Evolutionary conservation across 2,329 filamentous ascomycete genomes (phyloP), one percentile per base, ranked within the genome.

Genomic region (Epichloe scottii): DNA sequence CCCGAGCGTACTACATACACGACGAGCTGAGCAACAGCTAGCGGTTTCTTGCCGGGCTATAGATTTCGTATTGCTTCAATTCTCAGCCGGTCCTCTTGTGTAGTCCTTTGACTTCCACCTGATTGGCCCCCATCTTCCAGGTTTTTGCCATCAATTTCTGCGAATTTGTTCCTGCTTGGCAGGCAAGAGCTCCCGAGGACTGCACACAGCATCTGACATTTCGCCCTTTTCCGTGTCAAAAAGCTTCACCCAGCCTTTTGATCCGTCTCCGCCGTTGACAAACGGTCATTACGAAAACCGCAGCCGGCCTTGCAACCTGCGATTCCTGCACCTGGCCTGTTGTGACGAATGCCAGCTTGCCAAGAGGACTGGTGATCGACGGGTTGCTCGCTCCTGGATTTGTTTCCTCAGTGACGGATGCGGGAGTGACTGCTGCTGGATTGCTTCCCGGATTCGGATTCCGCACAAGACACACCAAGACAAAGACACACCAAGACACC

Each of bases 331-430:
- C 21, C 15, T 26, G 11, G 45, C 34, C 12, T 10, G 19, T n/a
- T 7, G 34, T 26, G 45, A 37, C 45, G 33, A 26, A 47, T 15
- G 19, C 33, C 17, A 17, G n/a, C n/a, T 42, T n/a, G 33, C 35
- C 14, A 14, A 39, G 21, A 30, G 17, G 21, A 42, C 26, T 15
- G 39, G 17, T 4, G n/a, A n/a, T 33, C n/a, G 48, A 37, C 39
- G 39, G 30, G 38, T 33, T n/a, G 30, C 34, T 42, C 8, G 41
- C 26, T 45, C 34, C 43, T 47, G 44, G 44, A 48, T 37, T 49
- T 55, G 54, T 59, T 51, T 53, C 55, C 58, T 21, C 53, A 56
- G 58, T 53, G 58, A 58, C 55, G 54, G 45, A 54, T 57, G 55
- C 53, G 49, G 56, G 46, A 30, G 53, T 51, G 44, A 48, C 46